Base-by-base conservation (phyloP, 1,284 basidiomycete genomes). In the Mycena sp. region DNA sequence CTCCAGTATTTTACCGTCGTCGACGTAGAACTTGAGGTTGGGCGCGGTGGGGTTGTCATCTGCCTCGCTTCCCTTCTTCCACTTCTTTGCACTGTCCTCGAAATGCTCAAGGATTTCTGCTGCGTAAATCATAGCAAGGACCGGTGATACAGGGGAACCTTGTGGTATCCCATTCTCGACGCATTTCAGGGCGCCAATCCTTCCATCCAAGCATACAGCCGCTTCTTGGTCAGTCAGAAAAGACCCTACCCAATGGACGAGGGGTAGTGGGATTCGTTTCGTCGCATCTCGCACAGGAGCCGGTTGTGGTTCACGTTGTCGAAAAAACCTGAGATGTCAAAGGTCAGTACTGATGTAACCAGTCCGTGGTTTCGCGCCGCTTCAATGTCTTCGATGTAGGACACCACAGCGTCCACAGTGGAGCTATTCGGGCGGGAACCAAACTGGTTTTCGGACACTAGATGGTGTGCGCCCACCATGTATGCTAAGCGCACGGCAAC, bases 251-350 rank as follows among this genome's bases (percentile, higher is more conserved):
- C 63, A 69, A 32, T 41, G 32, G 14, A 69, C 68, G 37, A 54
- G 10, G 48, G 28, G 23, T 3, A 69, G 59, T 17, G 68, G 66
- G 17, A 67, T 58, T 2, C 37, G 19, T 63, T 58, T 3, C 54
- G 35, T 19, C 54, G 63, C 6, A 67, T 57, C 37, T 67, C 65
- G 25, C 52, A 14, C 6, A 65, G 50, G 9, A 65, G 54, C 14
- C 58, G 49, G 62, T 53, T 38, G 49, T 75, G 73, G 55, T 74
- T 72, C 37, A 76, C 68, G 61, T 65, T 64, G 63, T 75, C 69
- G 53, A 75, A 76, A 60, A 67, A 74, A 0, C 74, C 73, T 50
- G 69, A 69, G 40, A 76, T 73, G 46, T 76, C 69, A 43, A 76
- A 71, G 0, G 71, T 71, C 14, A 75, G 67, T 3, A 66, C 65